Evolutionary conservation across 1,284 basidiomycete species (phyloP), one percentile per base, ranked within the genome.

Genomic region (Leccinum subrobustum): DNA sequence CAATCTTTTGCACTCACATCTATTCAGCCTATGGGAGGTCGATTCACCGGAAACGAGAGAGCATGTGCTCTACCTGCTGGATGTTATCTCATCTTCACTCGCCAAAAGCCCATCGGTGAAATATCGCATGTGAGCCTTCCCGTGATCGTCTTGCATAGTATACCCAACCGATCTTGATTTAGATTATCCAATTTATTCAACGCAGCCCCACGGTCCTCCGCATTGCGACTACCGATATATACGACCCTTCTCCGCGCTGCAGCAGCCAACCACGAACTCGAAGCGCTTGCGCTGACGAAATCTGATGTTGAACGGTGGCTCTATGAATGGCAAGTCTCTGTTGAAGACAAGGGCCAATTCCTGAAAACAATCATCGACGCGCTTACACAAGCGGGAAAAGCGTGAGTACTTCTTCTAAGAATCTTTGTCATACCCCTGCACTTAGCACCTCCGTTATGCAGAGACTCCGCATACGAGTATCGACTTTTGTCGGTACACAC

Each of bases 141-240:
- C 14, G 23, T 48, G 12, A 54, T 44, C 9, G 47, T 58, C 52
- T 27, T 56, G 48, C n/a, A 20, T 50, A 16, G n/a, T 44, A 52
- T 48, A n/a, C 57, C 54, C 54, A 52, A 25, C 57, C 65, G 39
- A 62, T 54, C 31, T 53, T 31, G 54, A 59, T 59, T 18, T 66
- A 95, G 94, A 71, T 77, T 96, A 33, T 89, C 92, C 56, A 95
- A 95, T 75, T 78, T 95, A 37, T 96, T 95, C 85, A 96, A 96
- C 74, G 83, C 87, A 18, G 79, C 91, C 23, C 89, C 93, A 25
- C 81, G 86, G 58, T 79, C 78, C 48, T 94, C 93, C 6, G 70
- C 86, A 11, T 78, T 91, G 58, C 86, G 93, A 29, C 76, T 87
- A 51, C 68, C 79, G 12, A 87, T 91, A 52, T 91, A 91, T 69